Evolutionary conservation across 768 basidiomycete genomes (phyloP), one percentile per base, ranked within the genome.

Genomic region (Lactifluus rugatus): DNA sequence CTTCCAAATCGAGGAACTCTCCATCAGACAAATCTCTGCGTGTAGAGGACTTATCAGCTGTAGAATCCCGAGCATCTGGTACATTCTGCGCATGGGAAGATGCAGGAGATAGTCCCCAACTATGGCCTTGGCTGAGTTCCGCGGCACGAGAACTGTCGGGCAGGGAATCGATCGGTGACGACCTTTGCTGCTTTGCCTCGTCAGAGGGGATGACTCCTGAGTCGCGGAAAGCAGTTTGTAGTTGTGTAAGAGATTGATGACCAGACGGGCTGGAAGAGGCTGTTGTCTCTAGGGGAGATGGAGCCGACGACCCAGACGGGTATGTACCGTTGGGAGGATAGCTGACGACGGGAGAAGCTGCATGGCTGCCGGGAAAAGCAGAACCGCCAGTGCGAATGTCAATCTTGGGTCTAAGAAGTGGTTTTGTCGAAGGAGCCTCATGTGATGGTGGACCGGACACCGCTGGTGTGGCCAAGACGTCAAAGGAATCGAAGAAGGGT

Each of bases 161-260:
- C 2, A 87, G 83, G 5, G 82, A 84, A 56, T 88, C 86, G 37
- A 71, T 71, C 78, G 87, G 82, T 64, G 78, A 81, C 37, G 81
- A 76, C 56, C 88, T 84, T 65, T 87, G 89, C 48, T 79, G 81
- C 62, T 76, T 81, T 16, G 88, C 84, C 68, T 91, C 89, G 54
- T 89, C 87, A 1, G 89, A 85, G 37, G 89, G 75, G 34, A 84
- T 81, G 50, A 85, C 79, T 23, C 79, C 78, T 9, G 86, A 89
- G 51, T 84, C 84, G 54, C 84, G 79, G n/a, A 80, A 79, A 17
- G 74, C 63, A 67, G 56, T 23, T 32, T 50, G 66, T 39, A 16
- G 57, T 23, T 48, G 52, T 32, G 55, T 32, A 25, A 61, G 45
- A 51, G 45, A 52, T 9, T 23, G 31, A 37, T 21, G 49, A 23